Evolutionary conservation across 208 protist genomes (phyloP).

Genomic region (Trypanosoma cruzi): DNA sequence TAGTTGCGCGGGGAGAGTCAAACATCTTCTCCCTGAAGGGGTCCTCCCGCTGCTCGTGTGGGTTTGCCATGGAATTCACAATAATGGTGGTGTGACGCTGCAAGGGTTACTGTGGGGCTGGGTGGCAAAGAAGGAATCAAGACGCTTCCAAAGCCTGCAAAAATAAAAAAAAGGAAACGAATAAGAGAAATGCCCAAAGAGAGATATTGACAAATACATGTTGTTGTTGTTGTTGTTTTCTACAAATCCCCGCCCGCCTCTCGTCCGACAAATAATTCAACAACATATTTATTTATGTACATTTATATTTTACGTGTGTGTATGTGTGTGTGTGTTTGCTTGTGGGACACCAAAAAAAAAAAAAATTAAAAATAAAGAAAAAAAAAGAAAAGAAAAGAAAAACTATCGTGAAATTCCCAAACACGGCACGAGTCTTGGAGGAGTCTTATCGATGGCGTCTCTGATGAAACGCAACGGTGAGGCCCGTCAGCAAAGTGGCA

Average conservation of each 20-base stretch:
- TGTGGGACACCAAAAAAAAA: no score
- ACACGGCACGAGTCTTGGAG: no score
- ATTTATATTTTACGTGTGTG: no score
- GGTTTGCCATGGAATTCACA: slow-evolving; percentile 46
- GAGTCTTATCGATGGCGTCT: not conserved
- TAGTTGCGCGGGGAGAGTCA: slow-evolving; percentile 10
- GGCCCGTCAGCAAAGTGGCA: slow-evolving; percentile 22
- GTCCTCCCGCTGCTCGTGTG: slow-evolving; percentile 54
- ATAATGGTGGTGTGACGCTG: not conserved
- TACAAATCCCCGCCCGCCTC: no score
- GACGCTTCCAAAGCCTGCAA: not conserved
- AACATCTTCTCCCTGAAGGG: slow-evolving; percentile 47
- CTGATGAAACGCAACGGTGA: slow-evolving; percentile 13
- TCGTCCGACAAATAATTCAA: no score
- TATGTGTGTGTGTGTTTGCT: no score
- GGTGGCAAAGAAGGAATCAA: slow-evolving; percentile 2
- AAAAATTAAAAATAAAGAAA: no score
- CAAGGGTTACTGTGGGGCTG: not conserved
- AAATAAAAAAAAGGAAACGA: slow-evolving; percentile 19
- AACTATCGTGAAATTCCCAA: no score
- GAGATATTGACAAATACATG: no score
- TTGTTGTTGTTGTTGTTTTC: no score
- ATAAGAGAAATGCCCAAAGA: slow-evolving; percentile 9
- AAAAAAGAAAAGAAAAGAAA: no score
- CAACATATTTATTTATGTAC: slow-evolving; percentile 3